Evolutionary conservation across 768 basidiomycete genomes (phyloP).

Genomic region (Infundibulicybe gibba): DNA sequence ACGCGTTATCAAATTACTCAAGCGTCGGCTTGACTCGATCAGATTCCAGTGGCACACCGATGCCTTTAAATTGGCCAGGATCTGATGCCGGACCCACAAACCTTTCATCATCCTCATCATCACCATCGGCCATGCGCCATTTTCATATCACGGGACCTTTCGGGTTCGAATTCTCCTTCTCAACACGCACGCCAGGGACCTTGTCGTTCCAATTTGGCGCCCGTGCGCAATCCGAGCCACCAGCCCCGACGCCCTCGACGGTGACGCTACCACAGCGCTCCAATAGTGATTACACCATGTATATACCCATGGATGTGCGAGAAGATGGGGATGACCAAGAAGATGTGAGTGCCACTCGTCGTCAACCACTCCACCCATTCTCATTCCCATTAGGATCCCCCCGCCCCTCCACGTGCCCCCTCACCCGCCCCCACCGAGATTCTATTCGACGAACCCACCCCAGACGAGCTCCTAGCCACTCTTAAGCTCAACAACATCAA

Average conservation of each 20-base stretch:
- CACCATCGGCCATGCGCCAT: slow-evolving; percentile 8
- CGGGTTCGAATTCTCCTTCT: slow-evolving; percentile 11
- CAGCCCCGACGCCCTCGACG: neutral
- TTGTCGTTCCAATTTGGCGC: slow-evolving; percentile 8
- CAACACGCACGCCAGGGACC: slow-evolving; percentile 4
- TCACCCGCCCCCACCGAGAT: slow-evolving; percentile 35
- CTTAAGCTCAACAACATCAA: slow-evolving; percentile 30
- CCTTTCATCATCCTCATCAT: too few relatives aligned
- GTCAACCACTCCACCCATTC: neutral
- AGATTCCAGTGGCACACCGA: too few relatives aligned
- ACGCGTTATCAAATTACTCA: too few relatives aligned
- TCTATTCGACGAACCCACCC: slow-evolving; percentile 25
- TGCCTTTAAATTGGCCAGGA: too few relatives aligned
- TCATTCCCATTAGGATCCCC: neutral
- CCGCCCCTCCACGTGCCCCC: slow-evolving; percentile 11
- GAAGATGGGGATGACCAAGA: neutral
- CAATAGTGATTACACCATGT: neutral
- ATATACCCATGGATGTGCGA: slow-evolving; percentile 1
- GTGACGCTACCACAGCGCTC: slow-evolving; percentile 1
- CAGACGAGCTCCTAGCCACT: slow-evolving; percentile 24
- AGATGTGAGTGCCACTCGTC: neutral
- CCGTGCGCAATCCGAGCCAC: slow-evolving; percentile 12
- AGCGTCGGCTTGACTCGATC: too few relatives aligned
- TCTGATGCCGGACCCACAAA: too few relatives aligned
- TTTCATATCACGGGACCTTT: slow-evolving; percentile 10